Evolutionary conservation across 2,329 filamentous ascomycete genomes (phyloP).

Genomic region (Juglanconis sp.): DNA sequence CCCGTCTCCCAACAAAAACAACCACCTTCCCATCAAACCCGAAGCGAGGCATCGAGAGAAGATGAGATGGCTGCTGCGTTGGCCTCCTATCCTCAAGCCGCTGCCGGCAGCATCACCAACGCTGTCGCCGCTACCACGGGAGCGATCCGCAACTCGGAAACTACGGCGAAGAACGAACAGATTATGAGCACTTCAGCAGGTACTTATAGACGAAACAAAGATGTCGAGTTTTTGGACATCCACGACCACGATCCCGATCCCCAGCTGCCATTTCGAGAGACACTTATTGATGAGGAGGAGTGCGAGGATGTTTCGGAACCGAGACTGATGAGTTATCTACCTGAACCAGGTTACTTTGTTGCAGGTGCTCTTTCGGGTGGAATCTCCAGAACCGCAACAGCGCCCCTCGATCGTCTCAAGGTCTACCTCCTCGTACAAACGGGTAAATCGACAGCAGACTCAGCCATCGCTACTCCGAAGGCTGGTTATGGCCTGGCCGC

Average conservation of each 20-base stretch:
- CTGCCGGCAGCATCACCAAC: constrained; percentile 2
- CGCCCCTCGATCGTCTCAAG: constrained; percentile 93
- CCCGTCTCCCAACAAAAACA: constrained; percentile 12
- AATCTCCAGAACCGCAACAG: constrained; percentile 91
- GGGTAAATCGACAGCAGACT: constrained; percentile 48
- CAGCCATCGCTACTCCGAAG: constrained; percentile 64
- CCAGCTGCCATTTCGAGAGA: constrained; percentile 13
- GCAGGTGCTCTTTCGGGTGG: constrained; percentile 93
- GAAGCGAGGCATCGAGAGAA: not conserved
- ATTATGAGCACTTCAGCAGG: constrained; percentile 1
- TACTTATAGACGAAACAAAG: constrained; percentile 2
- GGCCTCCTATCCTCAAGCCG: constrained; percentile 1
- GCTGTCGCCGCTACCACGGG: not conserved
- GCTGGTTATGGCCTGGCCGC: constrained; percentile 65
- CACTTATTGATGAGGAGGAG: constrained; percentile 1
- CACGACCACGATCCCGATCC: constrained; percentile 11
- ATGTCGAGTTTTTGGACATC: constrained; percentile 9
- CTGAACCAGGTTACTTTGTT: constrained; percentile 94
- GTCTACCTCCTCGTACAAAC: constrained; percentile 96
- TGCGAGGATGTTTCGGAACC: constrained; percentile 36
- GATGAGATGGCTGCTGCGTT: constrained; percentile 4
- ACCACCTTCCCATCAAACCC: not conserved
- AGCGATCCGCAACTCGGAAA: not conserved
- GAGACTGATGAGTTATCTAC: constrained; percentile 66
- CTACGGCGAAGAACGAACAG: not conserved